phyloP scores from a whole-genome alignment of 768 basidiomycete genomes.

The Dioszegia aurantiaca region DNA sequence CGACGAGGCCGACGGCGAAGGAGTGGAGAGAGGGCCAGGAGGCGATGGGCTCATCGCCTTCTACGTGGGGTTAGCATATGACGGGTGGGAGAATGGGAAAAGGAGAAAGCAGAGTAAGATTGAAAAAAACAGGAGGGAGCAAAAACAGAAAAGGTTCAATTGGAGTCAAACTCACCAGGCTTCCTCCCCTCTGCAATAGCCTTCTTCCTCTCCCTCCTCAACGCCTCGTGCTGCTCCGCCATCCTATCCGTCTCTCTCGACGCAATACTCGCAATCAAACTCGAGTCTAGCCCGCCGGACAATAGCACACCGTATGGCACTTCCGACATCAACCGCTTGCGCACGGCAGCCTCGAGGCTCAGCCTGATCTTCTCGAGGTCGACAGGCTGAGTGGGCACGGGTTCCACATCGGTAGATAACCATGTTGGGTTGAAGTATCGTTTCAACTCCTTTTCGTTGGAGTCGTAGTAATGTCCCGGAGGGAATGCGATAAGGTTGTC shows the following conservation, averaged over 20 bases:
- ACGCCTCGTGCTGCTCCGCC: constrained; percentile 70
- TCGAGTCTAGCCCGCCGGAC: constrained; percentile 92
- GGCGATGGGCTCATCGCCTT: constrained; percentile 60
- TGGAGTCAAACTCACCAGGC: constrained; percentile 26
- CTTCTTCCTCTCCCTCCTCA: constrained; percentile 57
- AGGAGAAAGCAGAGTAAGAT: not conserved
- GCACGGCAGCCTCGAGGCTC: constrained; percentile 83
- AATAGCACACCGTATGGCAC: constrained; percentile 96
- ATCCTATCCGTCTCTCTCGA: constrained; percentile 92
- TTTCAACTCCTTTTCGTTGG: constrained; percentile 68
- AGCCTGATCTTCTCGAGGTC: constrained; percentile 72
- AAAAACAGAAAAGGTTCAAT: no score
- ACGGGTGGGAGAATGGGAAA: not conserved
- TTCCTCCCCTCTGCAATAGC: constrained; percentile 37
- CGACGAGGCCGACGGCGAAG: constrained; percentile 90
- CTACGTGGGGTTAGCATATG: constrained; percentile 34
- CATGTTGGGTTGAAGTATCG: constrained; percentile 86
- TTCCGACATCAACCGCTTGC: constrained; percentile 94
- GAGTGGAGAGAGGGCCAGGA: constrained; percentile 96
- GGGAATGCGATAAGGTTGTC: constrained; percentile 94
- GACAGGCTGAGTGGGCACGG: constrained; percentile 59
- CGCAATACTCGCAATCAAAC: constrained; percentile 91
- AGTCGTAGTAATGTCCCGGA: constrained; percentile 95
- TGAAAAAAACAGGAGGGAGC: no score
- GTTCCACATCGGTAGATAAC: constrained; percentile 80